A percentile compares a stretch with the other conserved stretches of the same genome.
phyloP scores from a whole-genome alignment of 2,329 filamentous ascomycete species.

The Pseudogymnoascus sp. region DNA sequence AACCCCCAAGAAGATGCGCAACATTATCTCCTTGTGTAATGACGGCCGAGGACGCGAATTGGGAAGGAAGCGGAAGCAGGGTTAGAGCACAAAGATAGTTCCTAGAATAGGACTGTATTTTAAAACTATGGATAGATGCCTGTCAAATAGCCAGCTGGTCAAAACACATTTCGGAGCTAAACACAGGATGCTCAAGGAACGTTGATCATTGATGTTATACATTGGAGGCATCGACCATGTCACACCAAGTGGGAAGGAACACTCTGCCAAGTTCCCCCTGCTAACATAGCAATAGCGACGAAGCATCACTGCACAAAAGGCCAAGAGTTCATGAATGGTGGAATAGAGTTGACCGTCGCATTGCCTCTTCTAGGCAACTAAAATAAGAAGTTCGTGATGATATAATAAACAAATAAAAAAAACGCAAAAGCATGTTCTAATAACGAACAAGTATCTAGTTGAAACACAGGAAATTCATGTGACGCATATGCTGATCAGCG shows the following conservation, averaged over 20 bases:
- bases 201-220: not conserved
- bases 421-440: not conserved
- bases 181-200: not conserved
- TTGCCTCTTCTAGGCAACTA: not conserved
- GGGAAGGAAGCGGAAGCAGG: not conserved
- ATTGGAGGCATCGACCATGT: not conserved
- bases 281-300: not conserved
- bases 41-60: not conserved
- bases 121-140: not conserved
- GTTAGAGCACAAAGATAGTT: not conserved
- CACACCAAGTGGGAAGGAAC: not conserved
- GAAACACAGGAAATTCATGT: conserved; percentile 1
- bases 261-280: not conserved
- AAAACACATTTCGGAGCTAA: not conserved
- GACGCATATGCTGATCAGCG: conserved; percentile 4
- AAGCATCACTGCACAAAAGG: not conserved
- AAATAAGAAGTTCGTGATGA: conserved; percentile 1
- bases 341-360: not conserved
- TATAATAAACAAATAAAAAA: conserved; percentile 1
- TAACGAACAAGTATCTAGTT: not conserved
- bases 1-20: not conserved
- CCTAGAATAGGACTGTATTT: conserved; percentile 7
- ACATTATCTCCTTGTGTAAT: not conserved
- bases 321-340: not conserved
- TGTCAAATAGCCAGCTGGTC: not conserved